Percentiles rank a stretch among this genome's conserved stretches.
These are phyloP conservation scores for Yarrowia sp. DNA, from an alignment of 805 yeast genomes.

Conservation along the genomic window DNA sequence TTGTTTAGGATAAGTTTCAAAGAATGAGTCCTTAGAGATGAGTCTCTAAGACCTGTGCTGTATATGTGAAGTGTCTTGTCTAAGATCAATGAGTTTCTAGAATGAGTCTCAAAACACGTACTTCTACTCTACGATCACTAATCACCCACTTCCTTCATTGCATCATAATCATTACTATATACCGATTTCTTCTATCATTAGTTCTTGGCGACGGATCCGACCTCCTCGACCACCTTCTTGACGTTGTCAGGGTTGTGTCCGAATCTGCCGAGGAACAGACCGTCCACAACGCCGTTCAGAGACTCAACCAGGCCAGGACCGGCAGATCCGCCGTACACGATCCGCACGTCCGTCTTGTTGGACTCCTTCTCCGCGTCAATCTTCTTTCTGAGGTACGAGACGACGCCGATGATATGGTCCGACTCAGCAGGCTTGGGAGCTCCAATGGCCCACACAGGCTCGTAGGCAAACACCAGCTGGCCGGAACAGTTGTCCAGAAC, in stretches of 20 bases:
- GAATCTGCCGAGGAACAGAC: conserved; percentile 47
- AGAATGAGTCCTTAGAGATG: no score
- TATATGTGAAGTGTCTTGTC: no score
- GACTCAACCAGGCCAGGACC: conserved; percentile 45
- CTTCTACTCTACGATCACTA: no score
- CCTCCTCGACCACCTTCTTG: conserved; percentile 44
- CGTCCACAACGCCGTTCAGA: conserved; percentile 45
- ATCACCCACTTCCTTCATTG: neutral
- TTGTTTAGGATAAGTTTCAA: no score
- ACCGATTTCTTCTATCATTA: neutral
- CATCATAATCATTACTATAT: conserved; percentile 24
- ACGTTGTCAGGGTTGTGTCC: conserved; percentile 46
- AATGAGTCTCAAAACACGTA: no score
- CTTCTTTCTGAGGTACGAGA: conserved; percentile 21
- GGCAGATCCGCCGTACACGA: conserved; percentile 48
- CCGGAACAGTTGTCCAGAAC: conserved; percentile 27
- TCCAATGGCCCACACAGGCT: conserved; percentile 50
- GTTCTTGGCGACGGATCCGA: conserved; percentile 24
- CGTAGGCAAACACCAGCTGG: conserved; percentile 46
- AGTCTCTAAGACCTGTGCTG: no score
- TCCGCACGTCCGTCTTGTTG: conserved; percentile 42
- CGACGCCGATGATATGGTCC: conserved; percentile 45
- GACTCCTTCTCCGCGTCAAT: conserved; percentile 38
- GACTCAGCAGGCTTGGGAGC: conserved; percentile 46
- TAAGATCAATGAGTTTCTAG: no score